Percentiles rank a stretch among this genome's conserved stretches.
phyloP scores from a whole-genome alignment of 352 stramenopile genomes.

The Globisporangium cederbergense region DNA sequence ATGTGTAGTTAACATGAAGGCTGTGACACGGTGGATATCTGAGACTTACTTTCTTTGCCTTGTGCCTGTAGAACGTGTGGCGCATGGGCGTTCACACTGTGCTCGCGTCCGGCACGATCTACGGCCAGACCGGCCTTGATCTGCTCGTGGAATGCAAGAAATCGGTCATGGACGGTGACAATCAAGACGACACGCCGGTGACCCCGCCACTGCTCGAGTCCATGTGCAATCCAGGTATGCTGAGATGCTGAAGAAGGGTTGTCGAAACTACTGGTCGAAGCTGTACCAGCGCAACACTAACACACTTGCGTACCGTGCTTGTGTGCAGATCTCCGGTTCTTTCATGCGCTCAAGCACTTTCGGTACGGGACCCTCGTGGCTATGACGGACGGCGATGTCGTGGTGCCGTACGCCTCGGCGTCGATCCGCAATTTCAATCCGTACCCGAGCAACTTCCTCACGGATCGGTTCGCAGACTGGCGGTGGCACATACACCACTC shows the following conservation, averaged over 20 bases:
- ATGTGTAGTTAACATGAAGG: neutral
- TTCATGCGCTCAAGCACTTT: constrained; percentile 54
- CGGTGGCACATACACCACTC: constrained; percentile 68
- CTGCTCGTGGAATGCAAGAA: constrained; percentile 49
- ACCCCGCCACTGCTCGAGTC: constrained; percentile 44
- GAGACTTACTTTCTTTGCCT: neutral
- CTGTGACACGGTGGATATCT: neutral
- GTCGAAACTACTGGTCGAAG: neutral
- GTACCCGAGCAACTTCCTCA: constrained; percentile 52
- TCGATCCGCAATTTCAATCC: constrained; percentile 72
- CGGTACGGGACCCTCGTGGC: constrained; percentile 60
- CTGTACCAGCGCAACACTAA: neutral
- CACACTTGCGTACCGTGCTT: neutral
- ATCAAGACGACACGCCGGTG: constrained; percentile 14
- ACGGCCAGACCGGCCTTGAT: constrained; percentile 73
- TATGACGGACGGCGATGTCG: constrained; percentile 72
- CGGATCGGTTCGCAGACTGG: constrained; percentile 53
- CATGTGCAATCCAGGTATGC: constrained; percentile 54
- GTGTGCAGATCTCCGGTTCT: constrained; percentile 39
- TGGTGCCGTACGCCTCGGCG: constrained; percentile 69
- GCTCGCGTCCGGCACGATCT: constrained; percentile 54
- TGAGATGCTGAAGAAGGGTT: neutral
- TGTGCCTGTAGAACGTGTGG: constrained; percentile 48
- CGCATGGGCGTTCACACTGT: constrained; percentile 72
- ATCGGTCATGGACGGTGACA: constrained; percentile 5